Evolutionary conservation across 2,329 filamentous ascomycete genomes (phyloP).

Genomic region (Beauveria caledonica): DNA sequence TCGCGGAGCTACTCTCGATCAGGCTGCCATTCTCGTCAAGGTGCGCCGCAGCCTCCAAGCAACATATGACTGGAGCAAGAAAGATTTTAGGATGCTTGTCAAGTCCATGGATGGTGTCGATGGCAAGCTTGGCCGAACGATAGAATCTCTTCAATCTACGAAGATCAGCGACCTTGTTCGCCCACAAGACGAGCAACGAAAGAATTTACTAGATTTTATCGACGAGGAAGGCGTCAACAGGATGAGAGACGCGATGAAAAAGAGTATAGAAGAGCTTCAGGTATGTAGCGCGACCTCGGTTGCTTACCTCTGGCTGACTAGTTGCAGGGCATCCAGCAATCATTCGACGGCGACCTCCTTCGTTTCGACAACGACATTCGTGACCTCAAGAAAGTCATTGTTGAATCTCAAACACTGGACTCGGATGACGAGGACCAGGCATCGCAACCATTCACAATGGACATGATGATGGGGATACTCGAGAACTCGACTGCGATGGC

Average conservation of each 20-base stretch:
- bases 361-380: conserved; percentile 69
- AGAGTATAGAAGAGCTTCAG: conserved; percentile 63
- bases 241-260: conserved; percentile 58
- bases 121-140: conserved; percentile 54
- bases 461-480: conserved; percentile 56
- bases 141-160: conserved; percentile 56
- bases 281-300: conserved; percentile 28
- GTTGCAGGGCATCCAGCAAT: conserved; percentile 51
- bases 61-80: conserved; percentile 50
- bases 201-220: conserved; percentile 67
- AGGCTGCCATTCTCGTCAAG: conserved; percentile 43
- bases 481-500: conserved; percentile 76
- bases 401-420: conserved; percentile 28
- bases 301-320: conserved; percentile 6
- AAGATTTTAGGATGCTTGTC: conserved; percentile 54
- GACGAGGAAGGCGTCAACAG: conserved; percentile 61
- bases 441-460: conserved; percentile 33
- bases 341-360: conserved; percentile 68
- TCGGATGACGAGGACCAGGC: conserved; percentile 23
- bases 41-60: conserved; percentile 43
- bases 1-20: conserved; percentile 50
- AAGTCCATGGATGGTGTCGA: conserved; percentile 60
- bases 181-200: conserved; percentile 47
- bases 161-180: conserved; percentile 57
- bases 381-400: conserved; percentile 51